phyloP scores from a whole-genome alignment of 768 basidiomycete species.

The Xerocomellus chrysenteron region DNA sequence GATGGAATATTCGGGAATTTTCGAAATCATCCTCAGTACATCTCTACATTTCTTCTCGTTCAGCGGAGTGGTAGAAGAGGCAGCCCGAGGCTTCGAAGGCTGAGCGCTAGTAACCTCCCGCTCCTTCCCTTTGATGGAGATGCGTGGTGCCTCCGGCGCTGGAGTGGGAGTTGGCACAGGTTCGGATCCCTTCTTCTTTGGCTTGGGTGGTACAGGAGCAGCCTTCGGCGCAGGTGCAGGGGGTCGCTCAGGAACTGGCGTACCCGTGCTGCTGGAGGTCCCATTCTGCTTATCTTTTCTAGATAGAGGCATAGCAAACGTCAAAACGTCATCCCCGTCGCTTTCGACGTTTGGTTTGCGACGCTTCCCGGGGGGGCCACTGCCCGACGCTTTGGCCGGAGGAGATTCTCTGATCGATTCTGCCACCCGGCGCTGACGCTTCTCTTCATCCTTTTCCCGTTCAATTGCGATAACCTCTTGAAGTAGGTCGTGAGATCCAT shows the following conservation, averaged over 20 bases:
- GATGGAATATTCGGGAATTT: slow-evolving; percentile 64
- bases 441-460: slow-evolving; percentile 52
- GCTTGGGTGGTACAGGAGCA: slow-evolving; percentile 30
- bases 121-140: slow-evolving; percentile 73
- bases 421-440: slow-evolving; percentile 43
- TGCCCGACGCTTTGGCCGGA: slow-evolving; percentile 37
- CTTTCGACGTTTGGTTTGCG: slow-evolving; percentile 50
- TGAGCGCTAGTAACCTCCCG: slow-evolving; percentile 46
- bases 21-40: slow-evolving; percentile 57
- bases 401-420: slow-evolving; percentile 41
- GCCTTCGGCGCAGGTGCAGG: slow-evolving; percentile 25
- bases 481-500: slow-evolving; percentile 77
- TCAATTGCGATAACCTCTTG: slow-evolving; percentile 84
- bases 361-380: slow-evolving; percentile 49
- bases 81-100: slow-evolving; percentile 39
- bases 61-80: slow-evolving; percentile 48
- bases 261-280: slow-evolving; percentile 40
- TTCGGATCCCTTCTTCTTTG: slow-evolving; percentile 44
- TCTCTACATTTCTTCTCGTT: slow-evolving; percentile 86
- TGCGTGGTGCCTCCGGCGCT: slow-evolving; percentile 30
- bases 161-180: slow-evolving; percentile 20
- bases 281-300: slow-evolving; percentile 48
- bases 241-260: slow-evolving; percentile 40
- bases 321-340: slow-evolving; percentile 61
- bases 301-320: slow-evolving; percentile 53